Evolutionary conservation across 2,329 filamentous ascomycete genomes (phyloP).

Genomic region (Verticillium isaacii): DNA sequence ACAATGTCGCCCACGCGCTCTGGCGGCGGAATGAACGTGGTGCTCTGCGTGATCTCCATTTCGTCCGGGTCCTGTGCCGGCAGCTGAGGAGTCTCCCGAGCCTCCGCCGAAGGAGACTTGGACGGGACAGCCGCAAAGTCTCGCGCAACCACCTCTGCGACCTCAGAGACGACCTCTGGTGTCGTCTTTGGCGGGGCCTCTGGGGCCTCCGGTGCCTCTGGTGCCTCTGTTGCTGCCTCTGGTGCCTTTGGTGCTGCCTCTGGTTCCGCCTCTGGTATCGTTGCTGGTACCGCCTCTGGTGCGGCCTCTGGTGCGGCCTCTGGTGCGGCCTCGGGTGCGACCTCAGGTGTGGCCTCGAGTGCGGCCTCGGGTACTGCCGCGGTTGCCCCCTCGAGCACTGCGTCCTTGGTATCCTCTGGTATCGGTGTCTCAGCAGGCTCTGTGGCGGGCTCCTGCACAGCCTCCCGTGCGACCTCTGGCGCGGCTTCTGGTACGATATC

Average conservation of each 20-base stretch:
- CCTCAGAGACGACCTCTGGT: background rate
- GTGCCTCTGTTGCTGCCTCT: background rate
- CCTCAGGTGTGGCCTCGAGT: background rate
- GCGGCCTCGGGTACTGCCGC: background rate
- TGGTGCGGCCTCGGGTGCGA: background rate
- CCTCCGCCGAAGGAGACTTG: background rate
- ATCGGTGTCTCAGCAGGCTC: background rate
- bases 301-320: background rate
- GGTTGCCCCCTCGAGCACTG: background rate
- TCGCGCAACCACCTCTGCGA: background rate
- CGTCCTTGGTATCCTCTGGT: background rate
- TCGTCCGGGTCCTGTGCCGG: background rate
- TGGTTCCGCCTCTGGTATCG: background rate
- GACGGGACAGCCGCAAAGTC: background rate
- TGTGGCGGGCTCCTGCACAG: background rate
- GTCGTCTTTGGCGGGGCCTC: background rate
- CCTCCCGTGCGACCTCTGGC: background rate
- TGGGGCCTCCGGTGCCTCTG: background rate
- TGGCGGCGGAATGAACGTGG: background rate
- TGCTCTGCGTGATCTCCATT: background rate
- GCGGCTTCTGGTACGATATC: background rate
- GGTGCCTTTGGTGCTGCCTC: background rate
- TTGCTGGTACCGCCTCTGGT: background rate
- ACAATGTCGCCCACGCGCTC: constrained; percentile 1
- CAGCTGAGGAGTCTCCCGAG: background rate